These are phyloP conservation scores for Pezicula neosporulosa DNA, from an alignment of 2,329 filamentous ascomycete genomes.

Conservation along the genomic window DNA sequence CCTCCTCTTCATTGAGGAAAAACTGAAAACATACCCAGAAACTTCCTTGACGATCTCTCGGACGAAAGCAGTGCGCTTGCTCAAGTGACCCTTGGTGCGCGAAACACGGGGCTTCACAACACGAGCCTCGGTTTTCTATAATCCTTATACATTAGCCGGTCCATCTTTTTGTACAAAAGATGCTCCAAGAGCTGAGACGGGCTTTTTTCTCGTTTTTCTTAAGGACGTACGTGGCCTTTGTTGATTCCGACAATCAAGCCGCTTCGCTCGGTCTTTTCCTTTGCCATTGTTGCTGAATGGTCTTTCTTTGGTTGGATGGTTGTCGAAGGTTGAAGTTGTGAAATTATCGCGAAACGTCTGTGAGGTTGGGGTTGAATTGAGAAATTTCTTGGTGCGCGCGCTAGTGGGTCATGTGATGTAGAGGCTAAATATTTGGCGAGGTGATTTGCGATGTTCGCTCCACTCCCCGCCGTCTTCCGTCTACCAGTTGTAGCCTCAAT, in stretches of 20 bases:
- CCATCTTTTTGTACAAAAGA: conserved; percentile 49
- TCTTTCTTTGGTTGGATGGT: too few relatives aligned
- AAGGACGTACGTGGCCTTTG: conserved; percentile 57
- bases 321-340: too few relatives aligned
- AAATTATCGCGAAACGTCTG: too few relatives aligned
- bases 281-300: conserved; percentile 44
- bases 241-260: conserved; percentile 61
- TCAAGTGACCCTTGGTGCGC: conserved; percentile 90
- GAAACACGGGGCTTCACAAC: conserved; percentile 76
- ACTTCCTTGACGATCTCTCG: conserved; percentile 98
- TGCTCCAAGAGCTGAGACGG: conserved; percentile 72
- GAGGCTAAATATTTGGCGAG: too few relatives aligned
- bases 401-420: too few relatives aligned
- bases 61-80: conserved; percentile 96
- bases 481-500: too few relatives aligned
- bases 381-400: too few relatives aligned
- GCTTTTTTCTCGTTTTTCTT: too few relatives aligned
- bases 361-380: too few relatives aligned
- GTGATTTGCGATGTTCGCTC: too few relatives aligned
- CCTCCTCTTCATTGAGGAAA: background rate
- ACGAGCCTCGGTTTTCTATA: conserved; percentile 78
- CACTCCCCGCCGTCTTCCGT: too few relatives aligned
- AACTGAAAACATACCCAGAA: conserved; percentile 66
- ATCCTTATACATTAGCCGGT: conserved; percentile 34
- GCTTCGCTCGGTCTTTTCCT: conserved; percentile 53